Evolutionary conservation across 768 basidiomycete species (phyloP).

Genomic region (Myochromella boudieri): DNA sequence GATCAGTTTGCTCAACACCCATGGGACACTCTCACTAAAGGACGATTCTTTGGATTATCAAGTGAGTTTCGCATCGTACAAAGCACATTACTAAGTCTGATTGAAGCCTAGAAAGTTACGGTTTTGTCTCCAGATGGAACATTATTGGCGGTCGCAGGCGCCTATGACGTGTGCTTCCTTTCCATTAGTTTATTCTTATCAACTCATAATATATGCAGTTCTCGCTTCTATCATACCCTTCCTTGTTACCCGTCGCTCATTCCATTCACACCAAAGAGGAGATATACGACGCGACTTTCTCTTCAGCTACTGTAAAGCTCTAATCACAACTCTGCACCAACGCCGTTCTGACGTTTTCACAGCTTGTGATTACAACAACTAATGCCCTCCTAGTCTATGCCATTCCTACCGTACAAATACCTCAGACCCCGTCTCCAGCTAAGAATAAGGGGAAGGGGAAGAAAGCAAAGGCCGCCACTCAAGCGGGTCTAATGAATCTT

Average conservation of each 20-base stretch:
- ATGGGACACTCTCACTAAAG: conserved; percentile 62
- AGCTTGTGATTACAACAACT: conserved; percentile 72
- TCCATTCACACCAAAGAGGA: conserved; percentile 68
- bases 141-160: conserved; percentile 71
- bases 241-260: conserved; percentile 46
- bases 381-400: conserved; percentile 62
- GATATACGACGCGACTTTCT: conserved; percentile 86
- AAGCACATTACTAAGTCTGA: conserved; percentile 9
- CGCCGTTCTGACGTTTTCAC: background rate
- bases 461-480: conserved; percentile 15
- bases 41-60: conserved; percentile 79
- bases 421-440: conserved; percentile 20
- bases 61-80: conserved; percentile 42
- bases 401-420: conserved; percentile 35
- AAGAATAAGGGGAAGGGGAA: conserved; percentile 48
- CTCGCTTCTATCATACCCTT: conserved; percentile 64
- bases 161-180: conserved; percentile 55
- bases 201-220: conserved; percentile 37
- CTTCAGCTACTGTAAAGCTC: conserved; percentile 56
- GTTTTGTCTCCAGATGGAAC: conserved; percentile 69
- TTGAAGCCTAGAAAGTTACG: conserved; percentile 76
- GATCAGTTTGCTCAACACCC: conserved; percentile 47
- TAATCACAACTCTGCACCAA: too few relatives aligned
- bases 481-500: conserved; percentile 12
- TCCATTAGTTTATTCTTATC: conserved; percentile 6